Evolutionary conservation across 1,284 basidiomycete species (phyloP), one percentile per base, ranked within the genome.

Genomic region (Fomitopsis pinicola): DNA sequence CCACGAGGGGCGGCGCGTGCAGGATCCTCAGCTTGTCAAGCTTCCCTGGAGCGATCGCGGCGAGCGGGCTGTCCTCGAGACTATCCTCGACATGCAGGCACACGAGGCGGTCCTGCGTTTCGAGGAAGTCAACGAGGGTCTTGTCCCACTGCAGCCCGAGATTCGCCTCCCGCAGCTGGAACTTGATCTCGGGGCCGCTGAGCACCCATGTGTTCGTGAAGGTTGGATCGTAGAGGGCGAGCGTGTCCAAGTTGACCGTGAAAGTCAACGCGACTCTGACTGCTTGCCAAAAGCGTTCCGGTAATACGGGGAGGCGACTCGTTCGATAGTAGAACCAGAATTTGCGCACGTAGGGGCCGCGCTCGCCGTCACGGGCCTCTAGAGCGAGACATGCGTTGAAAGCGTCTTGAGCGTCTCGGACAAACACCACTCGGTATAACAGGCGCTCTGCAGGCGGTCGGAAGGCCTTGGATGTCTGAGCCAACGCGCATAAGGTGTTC

Each of bases 61-160:
- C 62, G 0, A 66, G 58, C n/a, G 67, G 62, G 15, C 60, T 60
- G 12, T 67, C 67, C 9, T 67, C 67, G 33, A 61, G 55, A 15
- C 64, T 52, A 36, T 69, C 72, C 10, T 59, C 53, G 5, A 59
- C 61, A 40, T 64, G 54, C 19, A 75, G 64, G 35, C 28, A 33
- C 9, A 60, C 66, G 26, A 76, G 67, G 38, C 66, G 61, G 17
- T 60, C 53, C 63, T 76, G 75, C 36, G 62, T 61, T 19, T 68
- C 58, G 26, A 76, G 65, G 63, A 76, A 76, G 8, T 66, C 62
- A 40, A 71, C 72, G 45, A 71, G 52, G 46, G 67, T 58, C 14
- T 63, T 62, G 61, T 75, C 72, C 73, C 72, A 75, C 5, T 63
- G 59, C 42, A 75, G 58, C 28, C 56, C 59, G 55, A 73, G 55